These are phyloP conservation scores for Ophiostoma ulmi DNA, from an alignment of 2,329 filamentous ascomycete genomes.

Conservation along the genomic window DNA sequence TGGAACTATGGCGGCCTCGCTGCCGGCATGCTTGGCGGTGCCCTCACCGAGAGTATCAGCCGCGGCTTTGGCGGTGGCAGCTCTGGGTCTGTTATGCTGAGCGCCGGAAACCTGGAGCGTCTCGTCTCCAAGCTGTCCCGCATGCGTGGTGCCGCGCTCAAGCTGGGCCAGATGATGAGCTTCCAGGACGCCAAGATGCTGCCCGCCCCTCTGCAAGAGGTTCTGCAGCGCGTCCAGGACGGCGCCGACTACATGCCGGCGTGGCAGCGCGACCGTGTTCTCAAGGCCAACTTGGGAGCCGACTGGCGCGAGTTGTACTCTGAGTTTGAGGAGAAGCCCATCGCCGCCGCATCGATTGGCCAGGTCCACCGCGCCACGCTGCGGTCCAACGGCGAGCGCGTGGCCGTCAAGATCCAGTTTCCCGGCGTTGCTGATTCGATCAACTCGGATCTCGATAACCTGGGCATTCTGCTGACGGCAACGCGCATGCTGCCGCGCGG, in stretches of 20 bases:
- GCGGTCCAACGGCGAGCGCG: constrained; percentile 65
- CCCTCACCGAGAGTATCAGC: constrained; percentile 77
- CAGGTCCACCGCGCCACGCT: constrained; percentile 87
- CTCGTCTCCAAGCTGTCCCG: constrained; percentile 87
- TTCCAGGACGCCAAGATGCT: constrained; percentile 97
- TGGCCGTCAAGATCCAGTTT: constrained; percentile 97
- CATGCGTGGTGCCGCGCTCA: constrained; percentile 95
- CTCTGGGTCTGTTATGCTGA: constrained; percentile 75
- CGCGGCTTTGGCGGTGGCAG: constrained; percentile 66
- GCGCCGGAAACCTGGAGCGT: constrained; percentile 83
- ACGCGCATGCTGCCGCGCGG: constrained; percentile 86
- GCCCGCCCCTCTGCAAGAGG: constrained; percentile 77
- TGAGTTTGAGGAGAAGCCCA: constrained; percentile 82
- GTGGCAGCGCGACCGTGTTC: constrained; percentile 82
- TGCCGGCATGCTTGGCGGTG: constrained; percentile 91
- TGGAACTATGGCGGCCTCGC: constrained; percentile 95
- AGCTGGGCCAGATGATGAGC: constrained; percentile 96
- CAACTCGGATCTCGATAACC: constrained; percentile 90
- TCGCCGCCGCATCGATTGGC: constrained; percentile 93
- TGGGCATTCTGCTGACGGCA: constrained; percentile 83
- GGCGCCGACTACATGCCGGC: constrained; percentile 97
- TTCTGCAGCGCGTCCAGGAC: constrained; percentile 91
- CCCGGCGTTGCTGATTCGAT: constrained; percentile 94
- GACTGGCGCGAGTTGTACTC: constrained; percentile 81
- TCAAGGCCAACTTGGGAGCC: constrained; percentile 69